Conservation (phyloP, 805 yeast species). For the Wickerhamomyces ciferrii region DNA sequence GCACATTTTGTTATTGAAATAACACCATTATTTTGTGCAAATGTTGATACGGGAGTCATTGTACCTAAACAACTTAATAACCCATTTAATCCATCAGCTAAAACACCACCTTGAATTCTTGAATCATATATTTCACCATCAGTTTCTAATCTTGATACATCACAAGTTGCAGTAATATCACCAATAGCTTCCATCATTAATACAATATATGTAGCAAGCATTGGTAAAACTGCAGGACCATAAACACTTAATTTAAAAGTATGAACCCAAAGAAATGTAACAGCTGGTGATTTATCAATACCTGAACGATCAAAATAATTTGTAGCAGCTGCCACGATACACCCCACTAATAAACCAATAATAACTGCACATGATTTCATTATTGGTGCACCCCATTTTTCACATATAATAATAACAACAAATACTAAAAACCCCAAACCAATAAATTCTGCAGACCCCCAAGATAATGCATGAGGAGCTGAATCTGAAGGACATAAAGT, state of each 20-base stretch:
- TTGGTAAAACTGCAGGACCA: constrained; percentile 83
- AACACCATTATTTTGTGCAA: constrained; percentile 95
- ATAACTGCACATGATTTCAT: constrained; percentile 94
- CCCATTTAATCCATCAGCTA: constrained; percentile 86
- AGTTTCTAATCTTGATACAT: constrained; percentile 80
- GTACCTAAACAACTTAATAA: constrained; percentile 73
- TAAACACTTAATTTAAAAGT: constrained; percentile 74
- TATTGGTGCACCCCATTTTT: constrained; percentile 89
- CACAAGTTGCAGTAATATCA: constrained; percentile 91
- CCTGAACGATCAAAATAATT: constrained; percentile 62
- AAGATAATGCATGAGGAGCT: constrained; percentile 53
- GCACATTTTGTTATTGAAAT: constrained; percentile 91
- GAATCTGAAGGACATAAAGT: constrained; percentile 39
- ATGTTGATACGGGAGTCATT: constrained; percentile 84
- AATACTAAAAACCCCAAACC: constrained; percentile 87
- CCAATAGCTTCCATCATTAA: constrained; percentile 93
- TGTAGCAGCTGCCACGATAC: constrained; percentile 88
- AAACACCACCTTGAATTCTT: constrained; percentile 87
- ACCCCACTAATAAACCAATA: constrained; percentile 77
- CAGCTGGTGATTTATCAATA: constrained; percentile 73
- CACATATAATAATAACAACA: constrained; percentile 67
- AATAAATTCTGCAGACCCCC: constrained; percentile 85
- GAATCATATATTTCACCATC: constrained; percentile 80
- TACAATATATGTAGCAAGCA: constrained; percentile 76
- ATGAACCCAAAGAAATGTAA: constrained; percentile 81